A percentile compares a stretch with the other conserved stretches of the same genome.
These are phyloP conservation scores for Hypoxylon crocopeplum DNA, from an alignment of 495 filamentous ascomycete genomes.

Conservation along the genomic window DNA sequence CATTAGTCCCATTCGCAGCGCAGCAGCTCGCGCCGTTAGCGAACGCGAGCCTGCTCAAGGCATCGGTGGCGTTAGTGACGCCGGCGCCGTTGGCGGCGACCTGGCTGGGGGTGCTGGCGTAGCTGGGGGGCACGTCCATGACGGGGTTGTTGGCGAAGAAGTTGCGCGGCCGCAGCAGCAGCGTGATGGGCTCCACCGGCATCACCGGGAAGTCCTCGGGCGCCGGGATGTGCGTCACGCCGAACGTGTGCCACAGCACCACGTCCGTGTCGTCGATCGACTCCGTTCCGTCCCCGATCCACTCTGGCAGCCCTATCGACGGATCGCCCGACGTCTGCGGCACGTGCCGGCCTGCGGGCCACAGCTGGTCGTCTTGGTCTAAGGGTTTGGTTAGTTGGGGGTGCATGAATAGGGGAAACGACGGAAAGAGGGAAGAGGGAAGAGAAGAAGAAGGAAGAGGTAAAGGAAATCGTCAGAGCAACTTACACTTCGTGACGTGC, in stretches of 20 bases:
- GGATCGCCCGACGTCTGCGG: slow-evolving; percentile 91
- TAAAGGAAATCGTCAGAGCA: neutral
- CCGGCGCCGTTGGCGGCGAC: slow-evolving; percentile 57
- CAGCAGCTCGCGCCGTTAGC: slow-evolving; percentile 35
- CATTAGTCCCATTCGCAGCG: slow-evolving; percentile 35
- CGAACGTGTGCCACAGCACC: slow-evolving; percentile 97
- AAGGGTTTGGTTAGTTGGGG: neutral
- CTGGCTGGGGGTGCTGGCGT: slow-evolving; percentile 74
- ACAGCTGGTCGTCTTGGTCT: slow-evolving; percentile 87
- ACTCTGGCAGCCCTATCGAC: slow-evolving; percentile 77
- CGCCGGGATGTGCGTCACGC: slow-evolving; percentile 87
- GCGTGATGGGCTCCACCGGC: slow-evolving; percentile 88
- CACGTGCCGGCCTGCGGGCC: slow-evolving; percentile 92
- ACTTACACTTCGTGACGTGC: slow-evolving; percentile 88
- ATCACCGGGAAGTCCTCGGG: slow-evolving; percentile 96
- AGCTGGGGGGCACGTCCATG: slow-evolving; percentile 86
- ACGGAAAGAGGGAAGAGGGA: neutral
- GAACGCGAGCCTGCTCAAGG: slow-evolving; percentile 55
- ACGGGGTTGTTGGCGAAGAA: slow-evolving; percentile 89
- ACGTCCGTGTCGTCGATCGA: slow-evolving; percentile 85
- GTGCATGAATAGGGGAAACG: neutral
- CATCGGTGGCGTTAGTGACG: slow-evolving; percentile 55
- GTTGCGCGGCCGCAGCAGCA: slow-evolving; percentile 82
- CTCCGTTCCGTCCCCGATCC: slow-evolving; percentile 77
- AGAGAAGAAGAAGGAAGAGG: neutral